phyloP scores from a whole-genome alignment of 345 rosid species.

The Syzygium oleosum region DNA sequence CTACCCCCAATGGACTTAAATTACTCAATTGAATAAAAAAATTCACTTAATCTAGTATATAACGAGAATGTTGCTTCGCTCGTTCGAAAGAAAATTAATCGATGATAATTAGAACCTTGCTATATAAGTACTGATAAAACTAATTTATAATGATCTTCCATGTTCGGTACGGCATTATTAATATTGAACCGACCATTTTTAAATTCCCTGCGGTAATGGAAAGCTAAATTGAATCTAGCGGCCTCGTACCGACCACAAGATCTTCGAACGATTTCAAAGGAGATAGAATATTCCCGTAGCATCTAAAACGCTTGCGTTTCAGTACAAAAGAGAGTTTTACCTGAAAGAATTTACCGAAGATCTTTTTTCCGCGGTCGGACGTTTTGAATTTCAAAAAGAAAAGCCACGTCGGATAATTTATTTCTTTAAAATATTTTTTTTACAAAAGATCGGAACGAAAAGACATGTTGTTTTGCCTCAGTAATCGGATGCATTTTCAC shows the following conservation, averaged over 20 bases:
- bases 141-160: neutral
- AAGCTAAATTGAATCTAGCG: neutral
- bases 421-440: too few relatives aligned
- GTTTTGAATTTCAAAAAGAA: neutral
- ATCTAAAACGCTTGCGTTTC: neutral
- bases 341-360: neutral
- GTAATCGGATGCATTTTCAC: neutral
- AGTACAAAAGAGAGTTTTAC: neutral
- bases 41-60: neutral
- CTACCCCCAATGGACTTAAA: neutral
- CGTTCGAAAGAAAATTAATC: neutral
- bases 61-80: neutral
- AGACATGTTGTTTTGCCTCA: fast-evolving
- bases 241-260: neutral
- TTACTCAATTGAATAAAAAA: neutral
- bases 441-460: neutral
- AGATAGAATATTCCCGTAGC: neutral
- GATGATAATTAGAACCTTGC: neutral
- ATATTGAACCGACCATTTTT: neutral
- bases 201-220: neutral
- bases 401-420: neutral
- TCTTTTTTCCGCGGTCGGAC: neutral
- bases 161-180: neutral
- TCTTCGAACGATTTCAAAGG: neutral
- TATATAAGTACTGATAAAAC: neutral